phyloP scores from a whole-genome alignment of 1,139 yeast genomes.

The Diutina scorzettiae region DNA sequence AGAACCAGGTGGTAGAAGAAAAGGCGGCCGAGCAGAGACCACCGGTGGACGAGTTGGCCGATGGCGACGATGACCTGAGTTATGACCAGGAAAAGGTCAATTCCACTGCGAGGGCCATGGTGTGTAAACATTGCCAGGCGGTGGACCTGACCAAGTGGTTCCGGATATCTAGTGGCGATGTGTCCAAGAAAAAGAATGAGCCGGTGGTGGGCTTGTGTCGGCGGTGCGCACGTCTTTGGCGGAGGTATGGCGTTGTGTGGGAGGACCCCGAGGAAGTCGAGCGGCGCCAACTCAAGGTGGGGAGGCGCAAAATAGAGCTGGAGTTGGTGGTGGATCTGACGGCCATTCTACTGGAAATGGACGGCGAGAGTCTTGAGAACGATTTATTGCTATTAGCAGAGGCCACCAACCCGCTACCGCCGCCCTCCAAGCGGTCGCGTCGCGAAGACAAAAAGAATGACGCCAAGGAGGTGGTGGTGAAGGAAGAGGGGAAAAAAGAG shows the following conservation, averaged over 20 bases:
- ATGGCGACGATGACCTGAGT: constrained; percentile 60
- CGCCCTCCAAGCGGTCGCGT: constrained; percentile 9
- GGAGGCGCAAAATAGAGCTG: constrained; percentile 54
- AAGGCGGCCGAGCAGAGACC: constrained; percentile 9
- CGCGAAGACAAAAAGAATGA: neutral
- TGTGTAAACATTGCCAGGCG: constrained; percentile 59
- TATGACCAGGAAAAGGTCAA: constrained; percentile 42
- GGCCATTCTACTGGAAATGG: constrained; percentile 38
- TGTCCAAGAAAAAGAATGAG: constrained; percentile 14
- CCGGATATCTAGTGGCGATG: constrained; percentile 54
- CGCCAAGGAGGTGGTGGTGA: constrained; percentile 3
- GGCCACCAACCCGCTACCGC: neutral
- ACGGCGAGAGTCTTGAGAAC: constrained; percentile 11
- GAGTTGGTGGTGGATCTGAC: constrained; percentile 63
- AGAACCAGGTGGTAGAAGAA: constrained; percentile 22
- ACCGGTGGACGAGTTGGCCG: constrained; percentile 33
- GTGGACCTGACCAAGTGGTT: constrained; percentile 51
- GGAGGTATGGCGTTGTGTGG: constrained; percentile 87
- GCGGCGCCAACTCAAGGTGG: constrained; percentile 34
- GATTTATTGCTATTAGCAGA: neutral
- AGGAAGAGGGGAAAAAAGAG: neutral
- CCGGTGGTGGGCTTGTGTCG: constrained; percentile 52
- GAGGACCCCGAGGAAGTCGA: constrained; percentile 63
- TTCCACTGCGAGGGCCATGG: constrained; percentile 23
- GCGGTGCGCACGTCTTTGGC: constrained; percentile 86